Conservation (phyloP, 2,329 filamentous ascomycete genomes). For the Fusarium lyarnte region DNA sequence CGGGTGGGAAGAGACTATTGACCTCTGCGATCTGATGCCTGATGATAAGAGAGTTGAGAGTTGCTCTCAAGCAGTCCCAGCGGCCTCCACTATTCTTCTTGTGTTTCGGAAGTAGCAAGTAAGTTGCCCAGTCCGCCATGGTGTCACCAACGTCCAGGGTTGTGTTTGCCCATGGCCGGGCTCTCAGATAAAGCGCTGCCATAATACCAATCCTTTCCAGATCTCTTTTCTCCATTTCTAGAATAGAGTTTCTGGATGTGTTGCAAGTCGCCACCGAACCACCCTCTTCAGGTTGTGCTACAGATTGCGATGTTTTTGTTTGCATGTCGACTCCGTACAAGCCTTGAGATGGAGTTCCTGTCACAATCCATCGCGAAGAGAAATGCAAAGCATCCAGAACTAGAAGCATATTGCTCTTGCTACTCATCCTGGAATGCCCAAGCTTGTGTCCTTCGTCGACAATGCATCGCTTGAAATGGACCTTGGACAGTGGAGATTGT, state of each 20-base stretch:
- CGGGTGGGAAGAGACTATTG: conserved; percentile 72
- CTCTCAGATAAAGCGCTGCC: conserved; percentile 75
- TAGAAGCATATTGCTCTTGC: conserved; percentile 64
- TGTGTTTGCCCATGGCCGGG: conserved; percentile 80
- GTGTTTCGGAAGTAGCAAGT: conserved; percentile 71
- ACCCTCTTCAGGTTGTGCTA: not conserved
- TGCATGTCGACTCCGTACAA: conserved; percentile 71
- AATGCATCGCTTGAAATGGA: conserved; percentile 90
- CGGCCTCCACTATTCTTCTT: conserved; percentile 63
- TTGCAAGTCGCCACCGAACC: not conserved
- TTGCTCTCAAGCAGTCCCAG: conserved; percentile 70
- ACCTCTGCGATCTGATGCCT: conserved; percentile 81
- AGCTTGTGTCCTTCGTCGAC: conserved; percentile 93
- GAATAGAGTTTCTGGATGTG: conserved; percentile 46
- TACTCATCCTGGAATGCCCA: conserved; percentile 67
- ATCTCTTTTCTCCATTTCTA: conserved; percentile 67
- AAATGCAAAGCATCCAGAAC: conserved; percentile 66
- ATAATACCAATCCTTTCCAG: conserved; percentile 73
- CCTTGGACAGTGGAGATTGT: conserved; percentile 69
- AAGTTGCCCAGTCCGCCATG: conserved; percentile 74
- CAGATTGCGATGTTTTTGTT: not conserved
- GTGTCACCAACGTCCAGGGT: conserved; percentile 62
- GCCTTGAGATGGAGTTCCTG: conserved; percentile 87
- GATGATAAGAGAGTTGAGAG: conserved; percentile 82
- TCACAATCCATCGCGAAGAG: conserved; percentile 87